Base-by-base conservation (phyloP, 1,284 basidiomycete genomes). In the Coniferiporia weirii region DNA sequence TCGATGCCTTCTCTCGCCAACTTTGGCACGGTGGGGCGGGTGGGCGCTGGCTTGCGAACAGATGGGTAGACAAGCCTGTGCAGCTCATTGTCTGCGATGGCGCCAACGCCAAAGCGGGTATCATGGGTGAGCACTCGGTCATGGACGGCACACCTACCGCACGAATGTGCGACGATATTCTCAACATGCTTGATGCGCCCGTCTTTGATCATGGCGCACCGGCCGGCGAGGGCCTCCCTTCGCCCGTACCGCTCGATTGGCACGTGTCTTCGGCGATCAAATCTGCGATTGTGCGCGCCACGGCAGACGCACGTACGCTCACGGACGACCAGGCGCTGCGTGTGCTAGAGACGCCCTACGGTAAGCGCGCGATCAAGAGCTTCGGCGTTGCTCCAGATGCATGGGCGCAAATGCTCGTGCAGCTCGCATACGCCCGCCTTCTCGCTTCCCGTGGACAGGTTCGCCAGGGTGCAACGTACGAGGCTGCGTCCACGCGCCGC, bases 321-420 rank as follows among this genome's bases (percentile, higher is more conserved):
- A 79, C 87, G 56, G 76, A 80, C 43, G 78, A 80, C 22, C 93
- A 95, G 68, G 78, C 79, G 54, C 75, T 96, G 61, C 73, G 77
- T 32, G 85, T 87, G 69, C 70, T 84, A 62, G 77, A 82, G 57
- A 94, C 91, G 12, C 71, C 76, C 3, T 96, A 95, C 67, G 94
- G 94, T 20, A 95, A 95, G 73, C 81, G 81, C 38, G 83, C 84
- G n/a, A 90, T 96, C 76, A 96, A 96, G 78, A 74, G 79, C 54
- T 92, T 90, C 68, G 86, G 89, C 51, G 84, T 90, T 22, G 89
- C 89, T 19, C 93, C 93, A 1, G 94, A 96, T 69, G 89, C 89
- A n/a, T 96, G 93, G 92, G 84, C 89, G 34, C 94, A 96, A 75
- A 87, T 95, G 83, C 74, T 90, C 64, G 79, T 95, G 60, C 93